A percentile compares a stretch with the other conserved stretches of the same genome.
Evolutionary conservation across 1,284 basidiomycete species (phyloP).

Genomic region (Ceratobasidium sp.): DNA sequence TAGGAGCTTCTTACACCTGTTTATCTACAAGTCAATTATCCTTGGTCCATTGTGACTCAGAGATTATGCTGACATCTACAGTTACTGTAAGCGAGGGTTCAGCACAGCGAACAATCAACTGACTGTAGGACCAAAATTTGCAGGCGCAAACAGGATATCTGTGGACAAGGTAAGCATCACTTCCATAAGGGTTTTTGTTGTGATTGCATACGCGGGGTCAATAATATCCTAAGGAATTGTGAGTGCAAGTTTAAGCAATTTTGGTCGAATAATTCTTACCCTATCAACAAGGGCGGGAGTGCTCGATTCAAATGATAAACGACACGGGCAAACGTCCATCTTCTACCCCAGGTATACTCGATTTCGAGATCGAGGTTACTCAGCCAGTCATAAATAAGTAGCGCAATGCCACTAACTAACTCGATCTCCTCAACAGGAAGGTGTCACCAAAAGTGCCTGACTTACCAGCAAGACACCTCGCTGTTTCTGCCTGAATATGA

Average conservation of each 20-base stretch:
- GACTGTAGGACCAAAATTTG: not conserved
- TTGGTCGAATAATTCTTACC: not conserved
- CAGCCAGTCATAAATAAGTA: slow-evolving; percentile 18
- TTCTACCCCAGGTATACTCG: slow-evolving; percentile 1
- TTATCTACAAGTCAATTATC: not conserved
- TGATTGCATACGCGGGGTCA: not conserved
- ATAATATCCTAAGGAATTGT: not conserved
- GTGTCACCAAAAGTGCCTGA: not conserved
- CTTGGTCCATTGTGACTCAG: not conserved
- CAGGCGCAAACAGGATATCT: not conserved
- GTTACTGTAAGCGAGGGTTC: not conserved
- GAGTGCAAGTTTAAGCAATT: not conserved
- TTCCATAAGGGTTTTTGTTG: not conserved
- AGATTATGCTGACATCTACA: not conserved
- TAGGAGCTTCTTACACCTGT: not conserved
- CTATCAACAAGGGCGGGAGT: slow-evolving; percentile 1
- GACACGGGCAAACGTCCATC: slow-evolving; percentile 1
- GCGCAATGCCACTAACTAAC: not conserved
- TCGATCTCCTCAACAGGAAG: not conserved
- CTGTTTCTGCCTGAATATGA: not conserved
- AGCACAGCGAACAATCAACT: not conserved
- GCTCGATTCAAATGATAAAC: slow-evolving; percentile 23
- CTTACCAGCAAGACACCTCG: slow-evolving; percentile 13
- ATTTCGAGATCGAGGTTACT: not conserved
- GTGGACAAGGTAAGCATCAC: no score